A percentile compares a stretch with the other conserved stretches of the same genome.
Conservation (phyloP, 805 yeast genomes). For the Nakazawaea siamensis region DNA sequence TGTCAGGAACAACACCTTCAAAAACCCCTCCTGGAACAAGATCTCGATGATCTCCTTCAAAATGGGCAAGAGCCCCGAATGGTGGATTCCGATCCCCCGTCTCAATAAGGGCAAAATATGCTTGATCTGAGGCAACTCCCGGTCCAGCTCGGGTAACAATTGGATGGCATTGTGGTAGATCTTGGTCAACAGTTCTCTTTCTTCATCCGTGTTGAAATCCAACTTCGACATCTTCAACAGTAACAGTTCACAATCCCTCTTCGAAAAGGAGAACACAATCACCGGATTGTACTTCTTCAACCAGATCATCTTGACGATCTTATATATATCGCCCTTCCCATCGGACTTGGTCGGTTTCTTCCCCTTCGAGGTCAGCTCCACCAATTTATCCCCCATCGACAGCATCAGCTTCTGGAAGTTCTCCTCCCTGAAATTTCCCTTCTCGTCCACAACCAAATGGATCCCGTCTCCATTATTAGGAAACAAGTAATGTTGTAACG, state of each 20-base stretch:
- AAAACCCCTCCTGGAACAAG: constrained; percentile 90
- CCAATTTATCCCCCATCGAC: constrained; percentile 70
- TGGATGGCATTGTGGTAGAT: constrained; percentile 88
- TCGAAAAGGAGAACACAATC: constrained; percentile 95
- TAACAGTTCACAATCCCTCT: constrained; percentile 90
- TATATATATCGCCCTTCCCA: constrained; percentile 80
- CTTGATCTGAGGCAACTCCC: constrained; percentile 89
- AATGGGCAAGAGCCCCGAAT: constrained; percentile 90
- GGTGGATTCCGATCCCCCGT: constrained; percentile 98
- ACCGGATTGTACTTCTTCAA: constrained; percentile 94
- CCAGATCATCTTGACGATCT: constrained; percentile 97
- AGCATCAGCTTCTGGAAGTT: constrained; percentile 99
- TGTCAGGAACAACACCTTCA: constrained; percentile 93
- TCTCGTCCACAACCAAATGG: constrained; percentile 95
- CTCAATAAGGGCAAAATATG: constrained; percentile 81
- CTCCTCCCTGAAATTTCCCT: constrained; percentile 92
- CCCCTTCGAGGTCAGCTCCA: constrained; percentile 55
- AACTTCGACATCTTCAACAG: constrained; percentile 94
- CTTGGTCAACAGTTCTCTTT: constrained; percentile 82
- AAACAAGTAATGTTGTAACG: constrained; percentile 92
- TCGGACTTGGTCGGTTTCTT: constrained; percentile 82
- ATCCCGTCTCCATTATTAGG: constrained; percentile 99
- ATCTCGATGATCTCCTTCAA: constrained; percentile 93
- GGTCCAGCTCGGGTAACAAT: constrained; percentile 81
- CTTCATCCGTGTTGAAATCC: constrained; percentile 91